Base-by-base conservation (phyloP, 2,329 filamentous ascomycete genomes). In the Trichoderma gracile region DNA sequence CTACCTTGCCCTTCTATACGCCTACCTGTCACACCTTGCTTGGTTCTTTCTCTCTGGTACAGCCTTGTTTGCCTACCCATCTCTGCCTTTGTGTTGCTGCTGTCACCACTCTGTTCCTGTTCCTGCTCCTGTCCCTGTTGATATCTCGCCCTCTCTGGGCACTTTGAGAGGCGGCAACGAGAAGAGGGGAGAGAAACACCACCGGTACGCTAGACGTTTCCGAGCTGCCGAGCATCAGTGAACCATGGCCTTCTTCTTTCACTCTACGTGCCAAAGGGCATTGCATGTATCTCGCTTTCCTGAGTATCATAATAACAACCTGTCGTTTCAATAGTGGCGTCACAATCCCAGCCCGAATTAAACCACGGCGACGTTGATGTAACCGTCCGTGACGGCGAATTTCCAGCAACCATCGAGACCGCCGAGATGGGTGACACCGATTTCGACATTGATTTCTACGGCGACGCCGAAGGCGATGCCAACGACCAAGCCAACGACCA, bases 361-460 rank as follows among this genome's bases (percentile, higher is more conserved):
- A 54, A 50, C 53, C 14, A 15, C 45, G 33, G 23, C 19, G 42
- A 40, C 33, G 40, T 43, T 30, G 49, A 21, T 60, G 27, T 52
- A 45, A 33, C 40, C 62, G 68, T 63, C 67, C 58, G 67, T 42
- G 50, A 56, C 67, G 68, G 67, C 63, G 67, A 50, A 54, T 54
- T 63, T 65, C 50, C 65, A 10, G 42, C 42, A 38, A 42, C 55
- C 17, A 27, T 50, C 56, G 33, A 50, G 23, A 15, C 50, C 45
- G 55, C 58, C 72, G 77, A 72, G 57, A 90, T 89, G 87, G 85
- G 87, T 70, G 87, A 90, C 71, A 86, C 89, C 72, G 86, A 89
- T 71, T 89, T 88, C 75, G 88, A 90, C 71, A 89, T 90, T 77
- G 88, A 90, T 70, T 87, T 90, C 71, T 90, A 90, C 73, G 87